These are phyloP conservation scores for Ogataea haglerorum DNA, from an alignment of 805 yeast genomes.

Conservation along the genomic window DNA sequence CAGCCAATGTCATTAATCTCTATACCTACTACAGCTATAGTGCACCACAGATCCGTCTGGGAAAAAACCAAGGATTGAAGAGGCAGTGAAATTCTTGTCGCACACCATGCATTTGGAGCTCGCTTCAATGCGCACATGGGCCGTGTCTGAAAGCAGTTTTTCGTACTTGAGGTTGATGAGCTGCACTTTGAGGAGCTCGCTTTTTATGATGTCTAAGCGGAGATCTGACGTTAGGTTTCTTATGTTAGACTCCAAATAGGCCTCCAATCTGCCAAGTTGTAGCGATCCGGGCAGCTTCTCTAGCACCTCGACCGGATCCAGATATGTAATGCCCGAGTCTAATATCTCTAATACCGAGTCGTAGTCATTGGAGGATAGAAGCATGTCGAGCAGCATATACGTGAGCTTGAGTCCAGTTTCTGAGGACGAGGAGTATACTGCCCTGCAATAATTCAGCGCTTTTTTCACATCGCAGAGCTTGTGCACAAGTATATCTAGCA, in stretches of 20 bases:
- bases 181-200: constrained; percentile 53
- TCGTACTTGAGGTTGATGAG: constrained; percentile 41
- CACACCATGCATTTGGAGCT: constrained; percentile 61
- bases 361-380: constrained; percentile 22
- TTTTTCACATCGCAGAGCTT: constrained; percentile 51
- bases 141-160: constrained; percentile 37
- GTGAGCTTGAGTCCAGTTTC: constrained; percentile 42
- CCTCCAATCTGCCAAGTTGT: constrained; percentile 40
- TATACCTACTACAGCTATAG: constrained; percentile 46
- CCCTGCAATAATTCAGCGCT: constrained; percentile 62
- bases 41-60: constrained; percentile 48
- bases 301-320: constrained; percentile 37
- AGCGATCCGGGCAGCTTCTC: constrained; percentile 50
- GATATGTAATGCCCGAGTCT: constrained; percentile 22
- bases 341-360: constrained; percentile 30
- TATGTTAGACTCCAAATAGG: constrained; percentile 44
- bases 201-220: constrained; percentile 40
- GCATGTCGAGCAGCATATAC: constrained; percentile 46
- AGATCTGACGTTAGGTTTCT: constrained; percentile 38
- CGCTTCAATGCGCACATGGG: constrained; percentile 37
- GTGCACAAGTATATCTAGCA: constrained; percentile 57
- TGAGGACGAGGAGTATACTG: constrained; percentile 38
- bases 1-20: constrained; percentile 16
- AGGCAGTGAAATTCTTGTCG: constrained; percentile 44
- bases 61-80: constrained; percentile 45